Percentiles rank a stretch among this genome's conserved stretches.
phyloP scores from a whole-genome alignment of 805 yeast genomes.

The Nakazawaea holstii region DNA sequence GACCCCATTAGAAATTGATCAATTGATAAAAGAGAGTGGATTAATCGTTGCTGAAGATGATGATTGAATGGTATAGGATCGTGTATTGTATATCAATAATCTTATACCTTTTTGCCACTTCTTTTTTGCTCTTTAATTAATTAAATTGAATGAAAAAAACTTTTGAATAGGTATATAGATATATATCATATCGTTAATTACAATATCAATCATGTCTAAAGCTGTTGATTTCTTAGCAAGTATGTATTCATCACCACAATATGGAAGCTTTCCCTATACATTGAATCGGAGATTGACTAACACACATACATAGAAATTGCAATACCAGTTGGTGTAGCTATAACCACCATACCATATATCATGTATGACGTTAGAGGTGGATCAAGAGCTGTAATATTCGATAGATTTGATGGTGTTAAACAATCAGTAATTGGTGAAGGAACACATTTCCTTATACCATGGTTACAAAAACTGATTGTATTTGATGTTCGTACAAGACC shows the following conservation, averaged over 20 bases:
- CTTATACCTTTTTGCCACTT: not conserved
- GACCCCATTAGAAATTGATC: constrained; percentile 74
- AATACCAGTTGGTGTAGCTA: constrained; percentile 63
- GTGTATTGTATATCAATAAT: not conserved
- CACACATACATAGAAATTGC: constrained; percentile 55
- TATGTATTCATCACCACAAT: too few relatives aligned
- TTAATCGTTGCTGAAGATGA: constrained; percentile 56
- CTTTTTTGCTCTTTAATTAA: not conserved
- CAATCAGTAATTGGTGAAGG: constrained; percentile 93
- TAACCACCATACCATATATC: constrained; percentile 73
- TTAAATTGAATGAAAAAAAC: too few relatives aligned
- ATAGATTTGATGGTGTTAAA: constrained; percentile 84
- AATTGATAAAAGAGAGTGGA: constrained; percentile 65
- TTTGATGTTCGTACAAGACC: constrained; percentile 96
- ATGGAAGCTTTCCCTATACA: too few relatives aligned
- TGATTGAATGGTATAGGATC: constrained; percentile 29
- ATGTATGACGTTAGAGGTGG: constrained; percentile 97
- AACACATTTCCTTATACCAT: constrained; percentile 90
- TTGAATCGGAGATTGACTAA: too few relatives aligned
- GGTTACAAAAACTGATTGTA: constrained; percentile 89
- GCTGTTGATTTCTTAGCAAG: constrained; percentile 7
- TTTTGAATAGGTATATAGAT: too few relatives aligned
- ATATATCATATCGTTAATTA: too few relatives aligned
- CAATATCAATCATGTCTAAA: constrained; percentile 4
- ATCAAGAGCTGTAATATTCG: constrained; percentile 91